Evolutionary conservation across 306 rosid genomes (phyloP).

Genomic region (Begonia loranthoides): DNA sequence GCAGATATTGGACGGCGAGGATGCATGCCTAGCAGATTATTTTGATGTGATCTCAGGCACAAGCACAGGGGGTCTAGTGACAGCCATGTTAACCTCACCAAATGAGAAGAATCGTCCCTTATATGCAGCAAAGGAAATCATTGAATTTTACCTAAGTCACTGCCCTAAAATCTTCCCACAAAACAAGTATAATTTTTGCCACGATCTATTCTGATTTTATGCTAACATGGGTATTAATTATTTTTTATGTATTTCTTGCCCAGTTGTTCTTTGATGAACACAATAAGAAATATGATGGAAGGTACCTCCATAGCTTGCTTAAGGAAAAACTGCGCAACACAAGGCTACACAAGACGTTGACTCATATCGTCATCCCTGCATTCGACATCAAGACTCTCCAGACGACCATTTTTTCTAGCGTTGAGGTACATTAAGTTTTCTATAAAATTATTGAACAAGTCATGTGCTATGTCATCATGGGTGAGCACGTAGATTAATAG

Average conservation of each 20-base stretch:
- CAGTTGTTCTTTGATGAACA: neutral
- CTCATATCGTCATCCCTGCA: slow-evolving; percentile 49
- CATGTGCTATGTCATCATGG: no score
- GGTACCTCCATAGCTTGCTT: slow-evolving; percentile 32
- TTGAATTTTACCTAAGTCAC: slow-evolving; percentile 36
- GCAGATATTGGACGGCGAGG: slow-evolving; percentile 51
- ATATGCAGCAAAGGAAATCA: slow-evolving; percentile 49
- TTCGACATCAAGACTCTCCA: slow-evolving; percentile 33
- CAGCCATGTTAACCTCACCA: slow-evolving; percentile 52
- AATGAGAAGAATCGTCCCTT: slow-evolving; percentile 47
- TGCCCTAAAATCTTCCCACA: slow-evolving; percentile 53
- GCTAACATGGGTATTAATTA: neutral
- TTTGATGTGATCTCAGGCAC: slow-evolving; percentile 61
- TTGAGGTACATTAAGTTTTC: neutral
- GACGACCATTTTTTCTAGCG: slow-evolving; percentile 39
- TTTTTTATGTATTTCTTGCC: slow-evolving; percentile 8
- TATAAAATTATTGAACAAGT: no score
- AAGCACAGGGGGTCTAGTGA: slow-evolving; percentile 54
- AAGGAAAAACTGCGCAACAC: slow-evolving; percentile 33
- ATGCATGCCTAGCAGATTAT: slow-evolving; percentile 47
- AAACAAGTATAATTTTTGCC: slow-evolving; percentile 8
- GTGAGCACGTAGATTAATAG: no score
- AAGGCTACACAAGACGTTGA: slow-evolving; percentile 39
- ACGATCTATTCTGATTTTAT: no score
- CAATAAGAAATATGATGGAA: slow-evolving; percentile 25